Conservation (phyloP, 1,284 basidiomycete species). For the Malassezia globosa region DNA sequence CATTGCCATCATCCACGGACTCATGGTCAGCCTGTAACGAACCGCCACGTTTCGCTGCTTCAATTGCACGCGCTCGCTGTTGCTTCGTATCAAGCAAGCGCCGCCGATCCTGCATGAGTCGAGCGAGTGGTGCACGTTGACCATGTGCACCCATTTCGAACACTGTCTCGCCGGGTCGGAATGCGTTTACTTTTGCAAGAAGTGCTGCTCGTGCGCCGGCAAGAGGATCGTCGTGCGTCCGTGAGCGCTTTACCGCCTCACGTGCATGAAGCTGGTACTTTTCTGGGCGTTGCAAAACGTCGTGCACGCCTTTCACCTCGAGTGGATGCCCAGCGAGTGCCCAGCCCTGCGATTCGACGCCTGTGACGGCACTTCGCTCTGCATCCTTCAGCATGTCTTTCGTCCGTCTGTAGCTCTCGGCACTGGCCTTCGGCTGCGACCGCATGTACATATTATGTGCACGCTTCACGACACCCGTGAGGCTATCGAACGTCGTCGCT, state of each 20-base stretch:
- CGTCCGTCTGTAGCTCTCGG: constrained; percentile 71
- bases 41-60: constrained; percentile 33
- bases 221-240: constrained; percentile 3
- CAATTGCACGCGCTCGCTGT: constrained; percentile 47
- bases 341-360: constrained; percentile 50
- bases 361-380: constrained; percentile 29
- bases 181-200: constrained; percentile 65
- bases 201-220: constrained; percentile 56
- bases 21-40: background rate
- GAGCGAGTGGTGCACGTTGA: constrained; percentile 49
- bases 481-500: constrained; percentile 58
- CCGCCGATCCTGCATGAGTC: constrained; percentile 76
- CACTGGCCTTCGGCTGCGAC: constrained; percentile 76
- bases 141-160: constrained; percentile 76
- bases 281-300: constrained; percentile 49
- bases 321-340: constrained; percentile 55
- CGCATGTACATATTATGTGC: constrained; percentile 91
- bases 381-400: constrained; percentile 66
- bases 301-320: constrained; percentile 61
- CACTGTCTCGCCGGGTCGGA: constrained; percentile 78
- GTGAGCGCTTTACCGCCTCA: constrained; percentile 5
- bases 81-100: constrained; percentile 58
- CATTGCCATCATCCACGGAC: background rate
- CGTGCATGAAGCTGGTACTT: constrained; percentile 26
- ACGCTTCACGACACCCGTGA: constrained; percentile 75